Conservation (phyloP, 2,329 filamentous ascomycete genomes). For the Claviceps citrina region DNA sequence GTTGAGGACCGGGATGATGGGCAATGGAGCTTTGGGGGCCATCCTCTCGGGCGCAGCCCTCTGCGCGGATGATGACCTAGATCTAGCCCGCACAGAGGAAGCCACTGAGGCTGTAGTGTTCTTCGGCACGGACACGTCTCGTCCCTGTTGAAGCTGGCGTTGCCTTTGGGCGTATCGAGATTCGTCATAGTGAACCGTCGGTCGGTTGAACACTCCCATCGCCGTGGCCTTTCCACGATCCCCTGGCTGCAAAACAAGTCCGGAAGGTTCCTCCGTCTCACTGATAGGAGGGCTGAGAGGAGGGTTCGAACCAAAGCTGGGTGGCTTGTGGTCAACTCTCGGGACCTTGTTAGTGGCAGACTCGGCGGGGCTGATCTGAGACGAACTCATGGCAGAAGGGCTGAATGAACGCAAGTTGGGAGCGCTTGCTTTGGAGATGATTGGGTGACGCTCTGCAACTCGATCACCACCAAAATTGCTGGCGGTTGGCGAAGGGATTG, state of each 20-base stretch:
- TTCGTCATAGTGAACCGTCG: conserved; percentile 64
- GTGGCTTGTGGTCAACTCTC: conserved; percentile 17
- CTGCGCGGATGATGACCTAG: conserved; percentile 31
- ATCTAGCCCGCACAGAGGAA: conserved; percentile 25
- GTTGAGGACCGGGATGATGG: conserved; percentile 19
- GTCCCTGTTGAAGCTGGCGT: conserved; percentile 61
- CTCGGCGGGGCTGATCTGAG: conserved; percentile 24
- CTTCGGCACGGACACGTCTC: conserved; percentile 42
- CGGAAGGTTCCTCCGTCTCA: conserved; percentile 51
- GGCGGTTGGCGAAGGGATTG: conserved; percentile 30
- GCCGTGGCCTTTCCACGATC: conserved; percentile 74
- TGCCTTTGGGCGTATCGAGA: conserved; percentile 71
- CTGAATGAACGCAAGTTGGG: conserved; percentile 50
- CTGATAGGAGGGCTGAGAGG: conserved; percentile 44
- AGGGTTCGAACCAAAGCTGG: conserved; percentile 20
- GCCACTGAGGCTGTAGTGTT: conserved; percentile 30
- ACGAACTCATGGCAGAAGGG: conserved; percentile 26
- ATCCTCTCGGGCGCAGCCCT: conserved; percentile 19
- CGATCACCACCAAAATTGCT: conserved; percentile 29
- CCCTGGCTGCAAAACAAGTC: conserved; percentile 54
- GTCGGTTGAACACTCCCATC: conserved; percentile 48
- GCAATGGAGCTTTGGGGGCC: conserved; percentile 12
- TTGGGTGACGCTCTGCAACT: conserved; percentile 28
- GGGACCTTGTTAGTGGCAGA: conserved; percentile 20
- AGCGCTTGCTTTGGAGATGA: conserved; percentile 45